These are phyloP conservation scores for Aspergillus aculeatus DNA, from an alignment of 2,329 filamentous ascomycete species.

Conservation along the genomic window DNA sequence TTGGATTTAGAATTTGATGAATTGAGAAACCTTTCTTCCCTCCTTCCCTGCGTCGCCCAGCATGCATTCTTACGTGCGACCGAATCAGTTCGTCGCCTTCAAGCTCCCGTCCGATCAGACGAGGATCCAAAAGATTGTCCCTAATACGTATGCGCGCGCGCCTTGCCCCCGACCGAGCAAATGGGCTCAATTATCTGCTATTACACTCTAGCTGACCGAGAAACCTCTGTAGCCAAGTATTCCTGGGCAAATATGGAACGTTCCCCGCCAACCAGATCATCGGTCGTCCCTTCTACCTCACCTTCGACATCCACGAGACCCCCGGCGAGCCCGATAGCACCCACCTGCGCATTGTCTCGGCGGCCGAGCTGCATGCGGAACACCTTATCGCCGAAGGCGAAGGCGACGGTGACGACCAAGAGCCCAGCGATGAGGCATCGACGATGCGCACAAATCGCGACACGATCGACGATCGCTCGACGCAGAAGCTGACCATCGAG, in stretches of 20 bases:
- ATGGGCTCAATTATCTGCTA: conserved; percentile 18
- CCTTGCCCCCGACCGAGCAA: neutral
- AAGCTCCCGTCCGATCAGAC: conserved; percentile 55
- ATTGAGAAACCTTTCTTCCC: neutral
- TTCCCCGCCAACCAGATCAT: conserved; percentile 89
- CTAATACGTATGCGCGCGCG: conserved; percentile 60
- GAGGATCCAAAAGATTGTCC: conserved; percentile 59
- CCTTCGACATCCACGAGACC: conserved; percentile 82
- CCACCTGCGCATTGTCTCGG: conserved; percentile 70
- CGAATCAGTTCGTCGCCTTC: conserved; percentile 38
- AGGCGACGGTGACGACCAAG: conserved; percentile 36
- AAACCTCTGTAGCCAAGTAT: conserved; percentile 64
- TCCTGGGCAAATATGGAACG: conserved; percentile 86
- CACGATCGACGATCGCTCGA: conserved; percentile 61
- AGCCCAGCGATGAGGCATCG: conserved; percentile 39
- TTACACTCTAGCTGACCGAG: conserved; percentile 10
- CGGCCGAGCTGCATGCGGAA: conserved; percentile 80
- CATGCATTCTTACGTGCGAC: conserved; percentile 42
- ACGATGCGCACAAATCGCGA: conserved; percentile 63
- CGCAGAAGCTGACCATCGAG: conserved; percentile 72
- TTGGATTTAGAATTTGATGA: neutral
- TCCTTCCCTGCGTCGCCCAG: neutral
- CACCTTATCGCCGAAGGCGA: conserved; percentile 56
- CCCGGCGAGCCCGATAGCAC: conserved; percentile 63
- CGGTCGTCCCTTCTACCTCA: conserved; percentile 86